Conservation (phyloP, 805 yeast species). For the Yamadazyma scolyti region DNA sequence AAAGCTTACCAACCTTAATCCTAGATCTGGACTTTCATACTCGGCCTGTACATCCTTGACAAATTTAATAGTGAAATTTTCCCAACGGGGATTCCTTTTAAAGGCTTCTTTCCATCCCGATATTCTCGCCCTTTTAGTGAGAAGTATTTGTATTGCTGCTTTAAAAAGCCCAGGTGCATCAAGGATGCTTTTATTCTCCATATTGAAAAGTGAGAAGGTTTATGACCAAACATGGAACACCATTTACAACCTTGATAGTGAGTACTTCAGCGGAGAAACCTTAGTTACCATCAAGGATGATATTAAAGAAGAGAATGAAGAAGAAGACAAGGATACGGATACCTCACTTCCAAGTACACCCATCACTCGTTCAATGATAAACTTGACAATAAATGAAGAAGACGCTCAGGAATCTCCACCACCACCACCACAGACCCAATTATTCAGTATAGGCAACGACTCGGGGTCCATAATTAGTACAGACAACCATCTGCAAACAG, state of each 20-base stretch:
- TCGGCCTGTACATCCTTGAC: conserved; percentile 45
- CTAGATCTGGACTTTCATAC: conserved; percentile 47
- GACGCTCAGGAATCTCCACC: conserved; percentile 3
- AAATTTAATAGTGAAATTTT: conserved; percentile 39
- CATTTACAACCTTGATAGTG: conserved; percentile 24
- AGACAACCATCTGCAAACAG: conserved; percentile 1
- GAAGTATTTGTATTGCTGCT: conserved; percentile 52
- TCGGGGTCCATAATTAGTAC: conserved; percentile 1
- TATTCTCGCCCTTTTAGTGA: conserved; percentile 53
- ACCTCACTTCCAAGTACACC: conserved; percentile 1
- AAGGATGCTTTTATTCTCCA: conserved; percentile 48
- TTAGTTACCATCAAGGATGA: conserved; percentile 14
- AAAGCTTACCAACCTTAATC: conserved; percentile 26
- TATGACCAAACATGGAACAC: conserved; percentile 34
- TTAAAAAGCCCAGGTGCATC: conserved; percentile 51
- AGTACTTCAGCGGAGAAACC: conserved; percentile 19
- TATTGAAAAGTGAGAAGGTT: conserved; percentile 39
- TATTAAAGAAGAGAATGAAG: conserved; percentile 8
- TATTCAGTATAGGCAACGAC: no score
- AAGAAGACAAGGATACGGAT: conserved; percentile 2
- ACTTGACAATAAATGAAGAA: conserved; percentile 5
- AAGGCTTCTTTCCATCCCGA: conserved; percentile 48
- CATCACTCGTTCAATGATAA: conserved; percentile 1
- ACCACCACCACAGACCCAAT: background rate
- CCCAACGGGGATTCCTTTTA: conserved; percentile 30